phyloP scores from a whole-genome alignment of 257 asterid species.

The Solanum neorickii region DNA sequence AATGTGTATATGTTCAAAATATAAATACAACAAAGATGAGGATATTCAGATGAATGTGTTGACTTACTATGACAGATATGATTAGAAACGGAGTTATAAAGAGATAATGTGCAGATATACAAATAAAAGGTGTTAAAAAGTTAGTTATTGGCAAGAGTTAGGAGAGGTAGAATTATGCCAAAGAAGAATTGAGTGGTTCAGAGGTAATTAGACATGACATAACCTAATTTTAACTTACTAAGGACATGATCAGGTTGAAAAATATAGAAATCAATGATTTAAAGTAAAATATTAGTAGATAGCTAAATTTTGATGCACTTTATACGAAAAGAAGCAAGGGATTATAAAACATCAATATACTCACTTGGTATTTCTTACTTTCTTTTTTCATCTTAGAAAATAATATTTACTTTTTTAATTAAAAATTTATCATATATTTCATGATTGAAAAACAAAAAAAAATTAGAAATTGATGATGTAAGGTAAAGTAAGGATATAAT shows the following conservation, averaged over 20 bases:
- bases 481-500: too few relatives aligned
- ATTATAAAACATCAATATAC: neutral
- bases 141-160: neutral
- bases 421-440: too few relatives aligned
- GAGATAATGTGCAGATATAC: rapidly evolving
- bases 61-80: neutral
- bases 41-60: neutral
- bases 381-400: neutral
- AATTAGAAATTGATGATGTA: neutral
- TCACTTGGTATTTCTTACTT: neutral
- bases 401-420: neutral
- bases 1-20: neutral
- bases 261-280: too few relatives aligned
- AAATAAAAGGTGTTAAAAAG: neutral
- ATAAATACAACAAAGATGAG: neutral
- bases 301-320: too few relatives aligned
- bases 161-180: neutral
- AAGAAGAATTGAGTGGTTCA: neutral
- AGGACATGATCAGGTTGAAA: too few relatives aligned
- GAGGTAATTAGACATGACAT: neutral
- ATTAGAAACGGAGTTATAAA: neutral
- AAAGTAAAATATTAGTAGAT: too few relatives aligned
- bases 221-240: too few relatives aligned
- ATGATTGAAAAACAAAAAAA: too few relatives aligned
- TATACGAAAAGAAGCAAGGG: too few relatives aligned